Percentiles rank a stretch among this genome's conserved stretches.
phyloP scores from a whole-genome alignment of 2,329 filamentous ascomycete genomes.

The Pezizomycotina sp. region DNA sequence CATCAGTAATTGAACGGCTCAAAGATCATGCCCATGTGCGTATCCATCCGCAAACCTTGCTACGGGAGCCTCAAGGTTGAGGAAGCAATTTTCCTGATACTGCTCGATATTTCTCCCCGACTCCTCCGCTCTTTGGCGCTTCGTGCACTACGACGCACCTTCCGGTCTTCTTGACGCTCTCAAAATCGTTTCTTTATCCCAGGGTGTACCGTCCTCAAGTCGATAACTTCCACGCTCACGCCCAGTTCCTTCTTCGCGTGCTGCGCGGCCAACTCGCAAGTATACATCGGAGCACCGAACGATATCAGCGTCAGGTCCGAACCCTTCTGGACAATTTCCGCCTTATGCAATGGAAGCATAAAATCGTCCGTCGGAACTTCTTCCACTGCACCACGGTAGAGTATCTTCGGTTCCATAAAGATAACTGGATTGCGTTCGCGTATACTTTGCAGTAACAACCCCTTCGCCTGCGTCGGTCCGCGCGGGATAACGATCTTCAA shows the following conservation, averaged over 20 bases:
- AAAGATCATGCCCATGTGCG: slow-evolving; percentile 61
- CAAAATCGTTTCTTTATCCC: slow-evolving; percentile 70
- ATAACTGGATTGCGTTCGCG: slow-evolving; percentile 69
- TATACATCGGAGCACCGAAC: slow-evolving; percentile 79
- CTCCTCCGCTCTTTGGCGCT: slow-evolving; percentile 74
- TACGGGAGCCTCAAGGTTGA: slow-evolving; percentile 70
- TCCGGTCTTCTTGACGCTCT: slow-evolving; percentile 75
- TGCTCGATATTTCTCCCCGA: slow-evolving; percentile 82
- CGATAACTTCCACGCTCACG: slow-evolving; percentile 67
- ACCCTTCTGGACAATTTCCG: slow-evolving; percentile 66
- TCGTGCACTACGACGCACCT: slow-evolving; percentile 80
- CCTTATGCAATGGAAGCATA: slow-evolving; percentile 68
- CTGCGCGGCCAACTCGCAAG: slow-evolving; percentile 59
- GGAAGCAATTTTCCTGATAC: slow-evolving; percentile 78
- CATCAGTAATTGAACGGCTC: slow-evolving; percentile 77
- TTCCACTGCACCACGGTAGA: slow-evolving; percentile 82
- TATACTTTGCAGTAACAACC: slow-evolving; percentile 60
- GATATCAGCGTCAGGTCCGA: slow-evolving; percentile 69
- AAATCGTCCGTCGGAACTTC: slow-evolving; percentile 72
- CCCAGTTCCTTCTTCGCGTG: slow-evolving; percentile 60
- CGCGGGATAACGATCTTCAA: slow-evolving; percentile 72
- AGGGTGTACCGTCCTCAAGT: slow-evolving; percentile 81
- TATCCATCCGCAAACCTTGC: slow-evolving; percentile 78
- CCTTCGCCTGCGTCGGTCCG: slow-evolving; percentile 76
- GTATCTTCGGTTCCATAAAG: slow-evolving; percentile 86